A percentile compares a stretch with the other conserved stretches of the same genome.
Conservation (phyloP, 176 grass and related monocot genomes). For the Cymbopogon citratus region DNA sequence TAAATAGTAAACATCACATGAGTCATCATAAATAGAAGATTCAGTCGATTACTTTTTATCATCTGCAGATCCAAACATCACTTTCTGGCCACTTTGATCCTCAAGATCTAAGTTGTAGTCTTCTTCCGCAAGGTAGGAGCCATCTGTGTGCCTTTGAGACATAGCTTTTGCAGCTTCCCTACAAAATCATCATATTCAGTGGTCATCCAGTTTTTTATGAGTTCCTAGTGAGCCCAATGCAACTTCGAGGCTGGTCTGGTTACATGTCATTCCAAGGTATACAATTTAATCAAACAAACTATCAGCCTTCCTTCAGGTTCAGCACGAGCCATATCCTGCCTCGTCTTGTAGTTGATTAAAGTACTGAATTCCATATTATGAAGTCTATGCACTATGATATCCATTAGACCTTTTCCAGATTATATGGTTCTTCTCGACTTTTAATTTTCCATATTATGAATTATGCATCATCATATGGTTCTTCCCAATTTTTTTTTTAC, state of each 20-base stretch:
- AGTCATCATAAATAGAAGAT: background rate
- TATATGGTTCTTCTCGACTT: background rate
- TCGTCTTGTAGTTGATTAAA: background rate
- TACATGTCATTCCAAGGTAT: background rate
- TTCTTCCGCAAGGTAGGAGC: constrained; percentile 65
- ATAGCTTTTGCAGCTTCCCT: constrained; percentile 79
- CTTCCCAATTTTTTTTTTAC: background rate
- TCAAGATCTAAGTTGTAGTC: constrained; percentile 91
- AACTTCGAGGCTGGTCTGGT: background rate
- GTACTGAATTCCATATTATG: background rate
- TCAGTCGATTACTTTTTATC: constrained; percentile 66
- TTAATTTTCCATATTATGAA: background rate
- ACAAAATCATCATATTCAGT: constrained; percentile 1
- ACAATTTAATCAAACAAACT: background rate
- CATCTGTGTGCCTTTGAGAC: constrained; percentile 83
- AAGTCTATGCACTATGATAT: background rate
- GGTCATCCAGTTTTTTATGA: background rate
- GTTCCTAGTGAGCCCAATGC: background rate
- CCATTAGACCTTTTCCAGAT: background rate
- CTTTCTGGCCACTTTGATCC: constrained; percentile 87
- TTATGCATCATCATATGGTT: background rate
- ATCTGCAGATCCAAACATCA: constrained; percentile 77
- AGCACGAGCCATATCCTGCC: background rate
- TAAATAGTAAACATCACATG: background rate
- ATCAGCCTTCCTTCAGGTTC: background rate